Evolutionary conservation across 2,329 filamentous ascomycete genomes (phyloP).

Genomic region (Furcasterigmium furcatum): DNA sequence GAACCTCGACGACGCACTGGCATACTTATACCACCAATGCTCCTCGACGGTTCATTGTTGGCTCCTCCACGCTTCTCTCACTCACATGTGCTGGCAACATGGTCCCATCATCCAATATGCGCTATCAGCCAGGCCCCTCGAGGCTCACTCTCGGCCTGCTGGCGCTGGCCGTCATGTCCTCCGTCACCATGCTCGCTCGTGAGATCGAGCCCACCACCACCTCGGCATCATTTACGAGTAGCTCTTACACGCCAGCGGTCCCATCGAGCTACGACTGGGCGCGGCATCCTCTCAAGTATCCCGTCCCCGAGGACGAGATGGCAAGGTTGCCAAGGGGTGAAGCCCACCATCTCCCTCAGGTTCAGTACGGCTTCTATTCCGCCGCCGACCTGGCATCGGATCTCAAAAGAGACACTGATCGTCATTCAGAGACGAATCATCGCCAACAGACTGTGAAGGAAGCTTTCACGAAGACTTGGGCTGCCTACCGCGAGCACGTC

Average conservation of each 20-base stretch:
- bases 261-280: neutral
- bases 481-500: constrained; percentile 73
- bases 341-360: constrained; percentile 6
- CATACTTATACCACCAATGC: too few species aligned
- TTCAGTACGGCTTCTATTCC: constrained; percentile 12
- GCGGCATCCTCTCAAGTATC: constrained; percentile 2
- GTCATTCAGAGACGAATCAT: neutral
- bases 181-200: neutral
- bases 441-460: constrained; percentile 8
- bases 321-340: constrained; percentile 8
- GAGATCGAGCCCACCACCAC: too few species aligned
- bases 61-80: too few species aligned
- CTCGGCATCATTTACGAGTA: too few species aligned
- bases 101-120: neutral
- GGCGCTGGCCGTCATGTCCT: neutral
- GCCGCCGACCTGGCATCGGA: constrained; percentile 5
- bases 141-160: constrained; percentile 2
- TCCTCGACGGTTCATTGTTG: too few species aligned
- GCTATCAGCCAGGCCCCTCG: neutral
- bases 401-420: constrained; percentile 20
- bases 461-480: constrained; percentile 56
- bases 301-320: constrained; percentile 13
- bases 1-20: too few species aligned
- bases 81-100: neutral
- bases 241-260: neutral